Evolutionary conservation across 768 basidiomycete genomes (phyloP), one percentile per base, ranked within the genome.

Genomic region (Suillus brevipes): DNA sequence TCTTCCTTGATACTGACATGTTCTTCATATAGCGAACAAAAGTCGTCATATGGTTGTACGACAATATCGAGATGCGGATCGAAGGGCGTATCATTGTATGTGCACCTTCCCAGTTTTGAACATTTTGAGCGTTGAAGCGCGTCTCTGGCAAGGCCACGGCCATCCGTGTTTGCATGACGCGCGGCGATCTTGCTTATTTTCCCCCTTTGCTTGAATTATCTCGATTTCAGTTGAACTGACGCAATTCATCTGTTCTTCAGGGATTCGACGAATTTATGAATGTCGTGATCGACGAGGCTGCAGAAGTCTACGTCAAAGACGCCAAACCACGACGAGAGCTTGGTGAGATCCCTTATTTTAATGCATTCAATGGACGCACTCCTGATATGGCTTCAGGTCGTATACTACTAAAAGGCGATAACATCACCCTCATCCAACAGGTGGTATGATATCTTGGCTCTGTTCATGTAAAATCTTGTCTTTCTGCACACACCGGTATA

Each of bases 211-310:
- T 61, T 64, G 23, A 45, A 38, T 55, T 42, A 52, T 68, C 23
- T 62, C 18, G 10, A 20, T 52, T 31, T 47, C 66, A 20, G 65
- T 60, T 25, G 60, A 60, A 66, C 76, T 82, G 66, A 78, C 50
- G 20, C 45, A 52, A 43, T 49, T 50, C 61, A 64, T 56, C 55
- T 43, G 8, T 74, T 62, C 66, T 47, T 13, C 73, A 98, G 97
- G 96, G 97, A 47, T 99, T 99, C 71, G 97, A 99, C 75, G 97
- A 99, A 77, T 99, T 98, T 80, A 99, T 99, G 97, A 99, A 99
- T 74, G 80, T 99, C 37, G 93, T 98, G 42, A 80, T 99, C 28
- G 97, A 99, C 70, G 93, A 97, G 58, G 94, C 96, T 52, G 85
- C 87, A 60, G 97, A 99, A 77, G 89, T 97, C 13, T 97, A 87